These are phyloP conservation scores for Phyllosticta citribraziliensis DNA, from an alignment of 2,329 filamentous ascomycete species.

Conservation along the genomic window DNA sequence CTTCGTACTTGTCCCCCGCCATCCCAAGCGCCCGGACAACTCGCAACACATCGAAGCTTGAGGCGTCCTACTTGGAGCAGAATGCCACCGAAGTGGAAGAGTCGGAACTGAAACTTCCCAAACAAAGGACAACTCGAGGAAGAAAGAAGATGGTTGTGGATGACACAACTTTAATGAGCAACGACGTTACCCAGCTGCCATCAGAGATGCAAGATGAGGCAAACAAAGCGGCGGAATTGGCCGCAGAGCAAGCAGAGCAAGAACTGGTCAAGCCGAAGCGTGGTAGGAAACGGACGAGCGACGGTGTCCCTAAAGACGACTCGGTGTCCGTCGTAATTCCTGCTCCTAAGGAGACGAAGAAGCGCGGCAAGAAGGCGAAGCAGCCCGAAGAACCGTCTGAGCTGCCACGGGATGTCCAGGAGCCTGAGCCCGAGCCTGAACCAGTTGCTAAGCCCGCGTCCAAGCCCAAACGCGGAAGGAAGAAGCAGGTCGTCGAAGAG, in stretches of 20 bases:
- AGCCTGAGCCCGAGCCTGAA: neutral
- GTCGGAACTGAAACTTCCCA: neutral
- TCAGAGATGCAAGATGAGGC: slow-evolving; percentile 16
- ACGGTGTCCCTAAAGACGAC: slow-evolving; percentile 22
- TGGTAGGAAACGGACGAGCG: slow-evolving; percentile 29
- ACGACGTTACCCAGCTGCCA: slow-evolving; percentile 19
- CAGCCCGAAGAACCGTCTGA: slow-evolving; percentile 8
- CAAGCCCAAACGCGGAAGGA: slow-evolving; percentile 13
- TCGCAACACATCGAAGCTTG: neutral
- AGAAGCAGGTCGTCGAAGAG: slow-evolving; percentile 13
- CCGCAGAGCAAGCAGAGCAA: neutral
- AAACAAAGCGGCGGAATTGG: neutral
- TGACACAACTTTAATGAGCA: slow-evolving; percentile 1
- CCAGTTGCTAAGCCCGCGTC: slow-evolving; percentile 11
- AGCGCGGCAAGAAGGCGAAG: slow-evolving; percentile 11
- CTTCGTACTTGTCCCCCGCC: neutral
- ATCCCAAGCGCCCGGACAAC: neutral
- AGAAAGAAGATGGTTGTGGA: neutral
- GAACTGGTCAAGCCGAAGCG: slow-evolving; percentile 17
- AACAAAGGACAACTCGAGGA: slow-evolving; percentile 1
- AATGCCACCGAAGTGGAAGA: neutral
- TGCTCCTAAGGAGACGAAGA: slow-evolving; percentile 9
- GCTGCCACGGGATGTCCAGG: neutral
- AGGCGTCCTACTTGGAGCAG: neutral
- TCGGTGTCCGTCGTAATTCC: slow-evolving; percentile 14